phyloP scores from a whole-genome alignment of 768 basidiomycete genomes.

The Boletus rex-veris region DNA sequence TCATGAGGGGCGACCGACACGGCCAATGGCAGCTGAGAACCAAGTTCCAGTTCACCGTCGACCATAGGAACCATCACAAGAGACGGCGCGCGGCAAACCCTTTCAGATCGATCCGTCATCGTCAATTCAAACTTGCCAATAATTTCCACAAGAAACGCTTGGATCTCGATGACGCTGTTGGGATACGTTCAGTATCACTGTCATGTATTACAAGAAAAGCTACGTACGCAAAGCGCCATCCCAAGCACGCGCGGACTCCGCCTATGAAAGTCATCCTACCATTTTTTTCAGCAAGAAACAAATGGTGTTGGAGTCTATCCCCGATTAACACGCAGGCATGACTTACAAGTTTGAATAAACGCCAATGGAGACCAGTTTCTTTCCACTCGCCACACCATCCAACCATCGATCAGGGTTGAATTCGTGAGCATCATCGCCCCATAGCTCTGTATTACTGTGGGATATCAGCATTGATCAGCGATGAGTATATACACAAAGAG shows the following conservation, averaged over 20 bases:
- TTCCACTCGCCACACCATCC: slow-evolving; percentile 13
- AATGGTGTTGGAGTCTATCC: background rate
- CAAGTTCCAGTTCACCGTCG: slow-evolving; percentile 17
- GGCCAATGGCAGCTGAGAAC: slow-evolving; percentile 33
- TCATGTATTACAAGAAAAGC: background rate
- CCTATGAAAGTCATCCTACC: slow-evolving; percentile 30
- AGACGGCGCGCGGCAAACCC: slow-evolving; percentile 28
- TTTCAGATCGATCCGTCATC: slow-evolving; percentile 27
- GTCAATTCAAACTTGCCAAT: slow-evolving; percentile 51
- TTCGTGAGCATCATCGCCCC: slow-evolving; percentile 31
- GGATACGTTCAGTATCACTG: background rate
- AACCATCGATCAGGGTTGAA: slow-evolving; percentile 32
- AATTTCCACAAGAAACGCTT: slow-evolving; percentile 56
- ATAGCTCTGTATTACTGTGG: slow-evolving; percentile 26
- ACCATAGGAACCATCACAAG: slow-evolving; percentile 35
- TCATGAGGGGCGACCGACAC: slow-evolving; percentile 18
- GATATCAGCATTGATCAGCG: background rate
- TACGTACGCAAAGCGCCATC: slow-evolving; percentile 33
- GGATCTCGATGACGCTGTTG: slow-evolving; percentile 46
- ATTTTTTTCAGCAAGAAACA: background rate
- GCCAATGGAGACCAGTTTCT: slow-evolving; percentile 22
- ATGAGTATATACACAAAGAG: no score
- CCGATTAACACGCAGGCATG: background rate
- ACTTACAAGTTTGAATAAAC: slow-evolving; percentile 30
- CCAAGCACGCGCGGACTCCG: slow-evolving; percentile 26